A percentile compares a stretch with the other conserved stretches of the same genome.
Conservation (phyloP, 179 eudicot genomes). For the Kewa caespitosa region DNA sequence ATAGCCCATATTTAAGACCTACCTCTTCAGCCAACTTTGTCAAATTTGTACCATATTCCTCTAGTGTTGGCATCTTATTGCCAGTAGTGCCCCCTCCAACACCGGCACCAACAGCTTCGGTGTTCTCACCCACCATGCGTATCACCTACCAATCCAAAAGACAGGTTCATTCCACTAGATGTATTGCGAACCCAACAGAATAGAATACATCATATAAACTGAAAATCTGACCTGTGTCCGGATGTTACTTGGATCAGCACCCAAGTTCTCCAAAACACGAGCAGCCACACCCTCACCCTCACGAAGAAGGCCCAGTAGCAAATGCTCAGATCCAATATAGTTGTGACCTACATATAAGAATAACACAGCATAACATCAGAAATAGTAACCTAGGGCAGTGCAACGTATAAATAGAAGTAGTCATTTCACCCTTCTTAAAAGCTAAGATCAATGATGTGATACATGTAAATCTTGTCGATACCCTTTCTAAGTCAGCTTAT, state of each 20-base stretch:
- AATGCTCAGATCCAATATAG: conserved; percentile 90
- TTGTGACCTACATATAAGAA: conserved; percentile 64
- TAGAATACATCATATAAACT: neutral
- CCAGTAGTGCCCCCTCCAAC: conserved; percentile 77
- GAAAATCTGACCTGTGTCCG: conserved; percentile 61
- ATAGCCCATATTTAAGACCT: conserved; percentile 8
- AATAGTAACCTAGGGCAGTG: neutral
- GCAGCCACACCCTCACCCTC: conserved; percentile 99
- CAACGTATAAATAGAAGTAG: neutral
- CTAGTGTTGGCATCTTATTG: conserved; percentile 91
- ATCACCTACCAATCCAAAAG: conserved; percentile 51
- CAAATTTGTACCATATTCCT: conserved; percentile 95
- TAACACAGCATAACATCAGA: conserved; percentile 5
- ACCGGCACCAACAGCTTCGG: conserved; percentile 86
- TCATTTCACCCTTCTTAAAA: neutral
- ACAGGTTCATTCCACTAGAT: neutral
- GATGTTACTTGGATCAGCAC: conserved; percentile 85
- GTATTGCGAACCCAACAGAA: neutral
- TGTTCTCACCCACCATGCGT: conserved; percentile 85
- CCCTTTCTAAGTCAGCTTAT: neutral
- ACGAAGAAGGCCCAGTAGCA: conserved; percentile 87
- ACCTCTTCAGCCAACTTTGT: conserved; percentile 97
- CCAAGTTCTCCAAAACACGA: conserved; percentile 84
- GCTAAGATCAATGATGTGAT: neutral
- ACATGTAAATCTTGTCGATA: neutral